Base-by-base conservation (phyloP, 192 early-diverging fungal species). In the Gryganskiella cystojenkinii region DNA sequence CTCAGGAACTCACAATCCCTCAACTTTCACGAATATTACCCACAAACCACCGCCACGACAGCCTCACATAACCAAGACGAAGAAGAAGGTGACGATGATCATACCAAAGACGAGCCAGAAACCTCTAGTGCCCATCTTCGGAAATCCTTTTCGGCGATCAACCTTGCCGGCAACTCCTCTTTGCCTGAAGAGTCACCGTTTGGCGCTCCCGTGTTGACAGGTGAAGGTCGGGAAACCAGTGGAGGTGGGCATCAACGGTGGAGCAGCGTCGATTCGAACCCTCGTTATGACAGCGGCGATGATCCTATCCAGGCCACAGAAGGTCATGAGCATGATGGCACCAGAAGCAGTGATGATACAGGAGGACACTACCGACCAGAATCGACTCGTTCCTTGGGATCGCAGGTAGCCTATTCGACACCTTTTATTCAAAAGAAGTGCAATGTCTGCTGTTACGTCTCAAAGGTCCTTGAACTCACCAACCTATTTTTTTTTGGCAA, bases 21-120 rank as follows among this genome's bases (percentile, higher is more conserved):
- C 35, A 78, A 78, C 43, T 78, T 69, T 43, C 34, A 47, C 47
- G 74, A 78, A 42, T 78, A 78, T 20, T 78, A 78, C 45, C 66
- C 74, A 22, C 74, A 64, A n/a, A 24, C 74, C 25, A 63, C 74
- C 10, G 35, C 45, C 13, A 9, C 44, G 15, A 24, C 37, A 7
- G 56, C 30, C 37, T 13, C 5, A 5, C 13, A 5, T 40, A 5
- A 40, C 37, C 37, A 40, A 22, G 50, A 20, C 13, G 30, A 22
- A 3, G 33, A 34, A 24, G 25, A 22, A 15, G 30, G 52, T 6
- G 54, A 59, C 2, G 56, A 42, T 34, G 46, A 59, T 8, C 34
- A 40, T 49, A 30, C 44, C 20, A 24, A 40, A 20, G 44, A 51
- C 15, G 67, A 43, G 2, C 22, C 53, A 44, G 51, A 20, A 3